Conservation (phyloP, 208 protist genomes). For the Crithidia fasciculata region DNA sequence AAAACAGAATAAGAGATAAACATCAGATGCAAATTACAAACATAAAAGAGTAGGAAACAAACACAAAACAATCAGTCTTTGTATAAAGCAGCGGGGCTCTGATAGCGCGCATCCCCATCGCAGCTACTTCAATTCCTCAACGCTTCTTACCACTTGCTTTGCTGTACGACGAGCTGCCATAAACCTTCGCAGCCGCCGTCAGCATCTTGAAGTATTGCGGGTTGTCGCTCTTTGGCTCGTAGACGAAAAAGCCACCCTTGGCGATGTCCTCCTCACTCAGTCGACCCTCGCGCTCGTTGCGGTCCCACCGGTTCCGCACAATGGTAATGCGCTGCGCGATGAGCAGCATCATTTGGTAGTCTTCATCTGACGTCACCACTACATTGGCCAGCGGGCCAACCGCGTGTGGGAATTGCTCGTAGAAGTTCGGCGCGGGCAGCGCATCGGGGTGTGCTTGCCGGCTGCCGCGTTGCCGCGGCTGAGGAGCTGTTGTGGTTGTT, state of each 20-base stretch:
- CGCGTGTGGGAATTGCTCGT: conserved; percentile 8
- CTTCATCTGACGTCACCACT: not conserved
- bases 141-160: not conserved
- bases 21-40: not conserved
- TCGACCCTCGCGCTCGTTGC: not conserved
- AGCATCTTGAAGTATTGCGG: conserved; percentile 9
- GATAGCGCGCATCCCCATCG: not conserved
- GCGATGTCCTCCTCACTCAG: not conserved
- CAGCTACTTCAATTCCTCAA: not conserved
- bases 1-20: not conserved
- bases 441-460: not conserved
- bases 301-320: not conserved
- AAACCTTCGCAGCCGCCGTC: not conserved
- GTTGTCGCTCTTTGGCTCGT: not conserved
- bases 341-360: not conserved
- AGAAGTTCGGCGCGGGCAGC: conserved; percentile 4
- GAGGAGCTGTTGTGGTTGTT: not conserved
- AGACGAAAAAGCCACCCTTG: conserved; percentile 7
- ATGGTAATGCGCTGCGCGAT: not conserved
- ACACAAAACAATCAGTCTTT: not conserved
- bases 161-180: conserved; percentile 3
- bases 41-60: not conserved
- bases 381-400: conserved; percentile 9
- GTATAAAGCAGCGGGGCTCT: too few relatives aligned
- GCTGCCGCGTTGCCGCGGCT: not conserved